Base-by-base conservation (phyloP, 768 basidiomycete genomes). In the Phaffia tasmanica region DNA sequence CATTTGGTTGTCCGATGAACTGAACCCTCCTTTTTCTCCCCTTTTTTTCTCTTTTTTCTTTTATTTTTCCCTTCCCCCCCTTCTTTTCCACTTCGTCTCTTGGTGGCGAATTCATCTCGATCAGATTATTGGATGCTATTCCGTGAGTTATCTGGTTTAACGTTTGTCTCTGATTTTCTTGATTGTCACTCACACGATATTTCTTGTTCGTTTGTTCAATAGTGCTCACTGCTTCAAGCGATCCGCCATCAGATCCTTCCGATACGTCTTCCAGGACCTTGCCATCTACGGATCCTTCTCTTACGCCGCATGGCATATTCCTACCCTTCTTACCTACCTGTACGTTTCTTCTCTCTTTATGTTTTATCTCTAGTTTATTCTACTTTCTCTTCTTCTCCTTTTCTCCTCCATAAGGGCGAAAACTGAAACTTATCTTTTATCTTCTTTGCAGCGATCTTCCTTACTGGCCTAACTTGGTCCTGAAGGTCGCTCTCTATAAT, bases 161-260 rank as follows among this genome's bases (percentile, higher is more conserved):
- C 35, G 3, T 47, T 25, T 54, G 4, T 54, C 53, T 27, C 27
- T 54, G 4, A 16, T 16, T n/a, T n/a, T 5, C 53, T 16, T 27
- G 6, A 4, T 4, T 27, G 57, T n/a, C 57, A n/a, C 27, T 27
- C 7, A 27, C 25, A n/a, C 57, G 23, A 3, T 21, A 11, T 32
- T 9, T 9, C 32, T 23, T 32, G 25, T 5, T 23, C n/a, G n/a
- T 32, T 21, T 32, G 21, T 11, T 19, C 32, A 29, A 58, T 6
- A 76, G 75, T 83, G 74, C 86, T 14, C 90, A 90, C 77, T 97
- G 94, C 80, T 89, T 85, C 79, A 81, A 93, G 79, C 88, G 94
- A 68, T 93, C 89, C 0, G 87, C 89, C 3, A 68, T 92, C 72
- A 81, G 80, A 74, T 91, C 90, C 3, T 84, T 83, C 1, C 66